Evolutionary conservation across 768 basidiomycete genomes (phyloP), one percentile per base, ranked within the genome.

Genomic region (Russula earlei): DNA sequence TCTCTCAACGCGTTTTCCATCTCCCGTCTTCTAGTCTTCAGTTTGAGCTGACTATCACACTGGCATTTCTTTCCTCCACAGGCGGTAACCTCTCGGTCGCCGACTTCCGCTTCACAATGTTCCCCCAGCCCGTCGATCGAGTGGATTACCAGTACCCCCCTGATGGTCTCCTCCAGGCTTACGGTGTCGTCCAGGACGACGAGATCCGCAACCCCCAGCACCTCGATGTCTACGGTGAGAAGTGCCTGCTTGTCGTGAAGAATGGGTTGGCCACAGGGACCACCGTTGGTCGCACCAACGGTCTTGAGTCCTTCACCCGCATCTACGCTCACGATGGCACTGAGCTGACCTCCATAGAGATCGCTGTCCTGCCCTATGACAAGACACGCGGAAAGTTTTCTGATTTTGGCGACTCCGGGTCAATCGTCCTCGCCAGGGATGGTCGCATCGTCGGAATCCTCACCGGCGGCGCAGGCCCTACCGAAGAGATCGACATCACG

Each of bases 81-180:
- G 71, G 68, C 20, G 61, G 59, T 8, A 67, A 67, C 41, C 20
- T 65, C 36, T 49, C 65, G 19, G 2, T 42, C 3, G 9, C 25
- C n/a, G 65, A 71, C 44, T 69, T 31, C 29, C 5, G 29, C 4
- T 5, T 5, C 29, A 4, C 22, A 2, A 41, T 41, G 40, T 41
- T 5, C 10, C 19, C 40, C 7, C 9, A 41, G 17, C 10, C 6
- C 20, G 40, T 20, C 6, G 38, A 38, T 10, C 38, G 38, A 4
- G 38, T n/a, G 1, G 10, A 8, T 19, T 41, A 41, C 19, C 5
- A 11, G 40, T 4, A 20, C 6, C 12, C 4, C 19, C 9, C 2
- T 9, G 40, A 41, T 17, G 20, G 40, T 9, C 40, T 41, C 9
- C 8, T 41, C 10, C 40, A 41, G 9, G 40, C 40, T 3, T 22